Percentiles rank a stretch among this genome's conserved stretches.
Evolutionary conservation across 768 basidiomycete genomes (phyloP).

Genomic region (Royoungia palumana): DNA sequence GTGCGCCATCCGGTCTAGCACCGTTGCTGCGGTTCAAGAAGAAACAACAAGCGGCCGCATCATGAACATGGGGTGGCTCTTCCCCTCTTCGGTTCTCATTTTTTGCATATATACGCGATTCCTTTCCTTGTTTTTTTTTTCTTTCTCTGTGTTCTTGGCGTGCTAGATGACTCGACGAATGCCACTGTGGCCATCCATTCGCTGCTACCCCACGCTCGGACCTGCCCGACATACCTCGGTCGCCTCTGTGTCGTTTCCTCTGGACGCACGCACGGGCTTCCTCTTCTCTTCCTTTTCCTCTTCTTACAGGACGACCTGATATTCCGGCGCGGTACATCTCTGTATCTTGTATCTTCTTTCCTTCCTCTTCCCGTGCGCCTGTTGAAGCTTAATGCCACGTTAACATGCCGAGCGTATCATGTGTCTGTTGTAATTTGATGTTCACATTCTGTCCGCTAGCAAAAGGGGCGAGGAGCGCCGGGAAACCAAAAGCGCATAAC

Average conservation of each 20-base stretch:
- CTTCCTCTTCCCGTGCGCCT: too few species aligned
- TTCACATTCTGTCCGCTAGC: too few species aligned
- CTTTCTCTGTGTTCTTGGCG: background rate
- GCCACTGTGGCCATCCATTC: too few species aligned
- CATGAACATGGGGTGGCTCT: constrained; percentile 12
- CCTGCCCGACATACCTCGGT: too few species aligned
- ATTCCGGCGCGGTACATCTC: background rate
- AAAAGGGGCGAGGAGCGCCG: too few species aligned
- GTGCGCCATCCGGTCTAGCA: constrained; percentile 76
- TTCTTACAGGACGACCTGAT: too few species aligned
- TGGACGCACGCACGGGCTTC: background rate
- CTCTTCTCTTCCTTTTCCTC: background rate
- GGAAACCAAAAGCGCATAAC: too few species aligned
- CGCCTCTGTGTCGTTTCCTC: background rate
- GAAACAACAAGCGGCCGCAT: constrained; percentile 49
- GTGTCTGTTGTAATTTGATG: too few species aligned
- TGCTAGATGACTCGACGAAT: constrained; percentile 2
- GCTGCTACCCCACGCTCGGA: too few species aligned
- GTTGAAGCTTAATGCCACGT: too few species aligned
- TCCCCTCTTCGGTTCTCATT: constrained; percentile 1
- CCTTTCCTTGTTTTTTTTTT: background rate
- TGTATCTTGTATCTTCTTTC: constrained; percentile 24
- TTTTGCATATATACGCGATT: constrained; percentile 18
- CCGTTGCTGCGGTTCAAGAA: constrained; percentile 80
- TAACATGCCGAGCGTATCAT: too few species aligned